A percentile compares a stretch with the other conserved stretches of the same genome.
Evolutionary conservation across 2,329 filamentous ascomycete genomes (phyloP).

Genomic region (Epicoccum sorghinum): DNA sequence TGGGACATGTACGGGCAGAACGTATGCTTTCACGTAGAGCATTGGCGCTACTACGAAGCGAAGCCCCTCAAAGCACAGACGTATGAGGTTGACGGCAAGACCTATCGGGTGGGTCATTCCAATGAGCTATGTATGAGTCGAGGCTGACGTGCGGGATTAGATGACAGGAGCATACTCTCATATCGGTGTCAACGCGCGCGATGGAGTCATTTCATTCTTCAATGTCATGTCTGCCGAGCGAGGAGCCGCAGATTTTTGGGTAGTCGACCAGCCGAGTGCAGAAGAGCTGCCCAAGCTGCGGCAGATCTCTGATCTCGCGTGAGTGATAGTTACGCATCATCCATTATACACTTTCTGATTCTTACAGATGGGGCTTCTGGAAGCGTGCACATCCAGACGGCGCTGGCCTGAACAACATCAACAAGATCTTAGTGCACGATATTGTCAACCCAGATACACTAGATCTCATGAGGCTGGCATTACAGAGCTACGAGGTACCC

Average conservation of each 20-base stretch:
- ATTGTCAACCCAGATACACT: conserved; percentile 1
- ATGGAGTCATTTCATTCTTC: conserved; percentile 5
- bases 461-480: background rate
- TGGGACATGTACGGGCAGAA: background rate
- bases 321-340: background rate
- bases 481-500: conserved; percentile 1
- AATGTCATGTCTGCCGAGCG: conserved; percentile 2
- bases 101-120: background rate
- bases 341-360: background rate
- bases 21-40: background rate
- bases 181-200: conserved; percentile 9
- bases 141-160: background rate
- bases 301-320: conserved; percentile 8
- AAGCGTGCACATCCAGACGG: background rate
- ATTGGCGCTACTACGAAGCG: background rate
- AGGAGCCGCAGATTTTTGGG: background rate
- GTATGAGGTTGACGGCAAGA: background rate
- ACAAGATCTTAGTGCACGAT: conserved; percentile 4
- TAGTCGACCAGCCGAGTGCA: background rate
- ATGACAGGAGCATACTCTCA: conserved; percentile 1
- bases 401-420: conserved; percentile 1
- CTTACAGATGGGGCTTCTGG: conserved; percentile 7
- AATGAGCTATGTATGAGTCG: background rate
- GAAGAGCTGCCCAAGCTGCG: conserved; percentile 3
- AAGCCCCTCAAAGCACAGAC: background rate